A percentile compares a stretch with the other conserved stretches of the same genome.
These are phyloP conservation scores for Phaeoacremonium minimum DNA, from an alignment of 2,329 filamentous ascomycete genomes.

Conservation along the genomic window DNA sequence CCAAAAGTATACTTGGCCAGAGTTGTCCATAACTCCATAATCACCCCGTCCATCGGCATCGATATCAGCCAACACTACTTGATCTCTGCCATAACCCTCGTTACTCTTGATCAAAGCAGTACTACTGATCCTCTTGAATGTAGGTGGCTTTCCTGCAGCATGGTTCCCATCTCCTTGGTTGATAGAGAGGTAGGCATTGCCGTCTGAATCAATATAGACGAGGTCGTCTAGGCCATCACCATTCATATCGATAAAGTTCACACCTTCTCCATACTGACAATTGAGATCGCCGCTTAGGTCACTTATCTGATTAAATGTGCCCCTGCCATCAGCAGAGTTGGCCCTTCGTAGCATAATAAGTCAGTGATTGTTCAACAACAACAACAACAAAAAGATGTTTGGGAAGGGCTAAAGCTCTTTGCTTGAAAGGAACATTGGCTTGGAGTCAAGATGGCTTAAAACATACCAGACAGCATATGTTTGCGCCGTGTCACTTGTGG, in stretches of 20 bases:
- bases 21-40: not conserved
- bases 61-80: not conserved
- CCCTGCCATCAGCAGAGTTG: not conserved
- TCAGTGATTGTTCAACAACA: no score
- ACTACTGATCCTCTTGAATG: not conserved
- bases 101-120: not conserved
- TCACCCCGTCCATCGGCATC: not conserved
- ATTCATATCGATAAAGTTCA: no score
- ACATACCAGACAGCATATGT: no score
- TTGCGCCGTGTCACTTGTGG: no score
- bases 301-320: not conserved
- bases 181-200: not conserved
- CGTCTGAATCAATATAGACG: not conserved
- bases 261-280: no score
- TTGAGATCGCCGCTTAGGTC: no score
- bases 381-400: not conserved
- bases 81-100: not conserved
- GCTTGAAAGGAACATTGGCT: no score
- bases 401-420: no score
- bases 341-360: not conserved
- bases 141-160: no score
- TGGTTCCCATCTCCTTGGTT: no score
- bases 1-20: not conserved
- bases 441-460: no score
- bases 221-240: not conserved